phyloP scores from a whole-genome alignment of 1,139 yeast species.

The Candida mesenterica region DNA sequence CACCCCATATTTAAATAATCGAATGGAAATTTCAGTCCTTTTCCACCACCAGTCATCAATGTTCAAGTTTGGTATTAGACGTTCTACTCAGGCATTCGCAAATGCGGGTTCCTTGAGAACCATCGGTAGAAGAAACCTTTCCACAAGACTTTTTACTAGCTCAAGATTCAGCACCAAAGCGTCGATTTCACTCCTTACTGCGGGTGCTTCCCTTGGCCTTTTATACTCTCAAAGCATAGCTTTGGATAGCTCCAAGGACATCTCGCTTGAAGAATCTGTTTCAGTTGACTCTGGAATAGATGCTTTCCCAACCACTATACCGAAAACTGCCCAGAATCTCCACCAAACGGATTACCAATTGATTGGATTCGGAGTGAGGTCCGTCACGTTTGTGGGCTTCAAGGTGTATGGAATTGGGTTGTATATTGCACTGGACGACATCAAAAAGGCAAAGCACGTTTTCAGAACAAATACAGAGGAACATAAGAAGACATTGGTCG shows the following conservation, averaged over 20 bases:
- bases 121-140: constrained; percentile 1
- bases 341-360: constrained; percentile 40
- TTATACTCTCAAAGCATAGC: background rate
- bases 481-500: constrained; percentile 10
- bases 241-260: constrained; percentile 3
- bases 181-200: background rate
- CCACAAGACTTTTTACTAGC: background rate
- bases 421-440: constrained; percentile 64
- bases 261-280: constrained; percentile 19
- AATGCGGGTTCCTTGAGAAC: background rate
- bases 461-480: constrained; percentile 21
- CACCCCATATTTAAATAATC: no score
- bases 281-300: constrained; percentile 50
- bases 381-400: constrained; percentile 79
- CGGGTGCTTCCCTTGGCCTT: constrained; percentile 1
- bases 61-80: constrained; percentile 3
- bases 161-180: background rate
- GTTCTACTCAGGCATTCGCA: background rate
- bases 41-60: no score
- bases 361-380: constrained; percentile 77
- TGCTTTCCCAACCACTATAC: constrained; percentile 46
- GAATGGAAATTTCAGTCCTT: no score
- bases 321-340: constrained; percentile 19
- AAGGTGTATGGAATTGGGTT: constrained; percentile 86
- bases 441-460: constrained; percentile 43